These are phyloP conservation scores for Pezicula radicicola DNA, from an alignment of 2,329 filamentous ascomycete species.

Conservation along the genomic window DNA sequence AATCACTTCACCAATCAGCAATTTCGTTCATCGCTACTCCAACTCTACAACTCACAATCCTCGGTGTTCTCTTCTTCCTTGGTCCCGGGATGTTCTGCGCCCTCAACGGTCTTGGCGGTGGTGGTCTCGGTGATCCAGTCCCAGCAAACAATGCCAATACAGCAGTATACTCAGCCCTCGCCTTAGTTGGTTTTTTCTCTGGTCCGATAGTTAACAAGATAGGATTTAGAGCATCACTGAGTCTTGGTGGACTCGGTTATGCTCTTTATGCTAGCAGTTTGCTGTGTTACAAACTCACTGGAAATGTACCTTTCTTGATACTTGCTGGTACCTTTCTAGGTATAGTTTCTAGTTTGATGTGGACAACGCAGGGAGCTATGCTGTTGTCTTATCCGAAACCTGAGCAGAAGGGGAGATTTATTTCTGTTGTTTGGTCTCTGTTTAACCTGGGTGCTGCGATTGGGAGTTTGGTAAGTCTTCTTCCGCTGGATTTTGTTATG, in stretches of 20 bases:
- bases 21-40: too few relatives aligned
- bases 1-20: too few relatives aligned
- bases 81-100: conserved; percentile 72
- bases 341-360: conserved; percentile 72
- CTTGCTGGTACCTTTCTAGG: conserved; percentile 73
- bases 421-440: conserved; percentile 87
- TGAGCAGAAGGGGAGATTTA: conserved; percentile 77
- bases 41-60: conserved; percentile 60
- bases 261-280: conserved; percentile 68
- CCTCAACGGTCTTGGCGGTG: conserved; percentile 60
- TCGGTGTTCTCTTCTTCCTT: conserved; percentile 65
- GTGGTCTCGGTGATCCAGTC: conserved; percentile 49
- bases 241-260: conserved; percentile 72
- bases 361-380: conserved; percentile 78
- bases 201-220: conserved; percentile 73
- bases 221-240: conserved; percentile 63
- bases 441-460: conserved; percentile 88
- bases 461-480: conserved; percentile 53
- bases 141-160: conserved; percentile 44
- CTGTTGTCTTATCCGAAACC: conserved; percentile 87
- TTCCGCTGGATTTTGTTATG: background rate
- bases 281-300: conserved; percentile 63
- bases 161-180: conserved; percentile 43
- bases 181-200: conserved; percentile 62
- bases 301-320: conserved; percentile 58